A percentile compares a stretch with the other conserved stretches of the same genome.
Evolutionary conservation across 352 stramenopile species (phyloP).

Genomic region (Pythium vanterpoolii): DNA sequence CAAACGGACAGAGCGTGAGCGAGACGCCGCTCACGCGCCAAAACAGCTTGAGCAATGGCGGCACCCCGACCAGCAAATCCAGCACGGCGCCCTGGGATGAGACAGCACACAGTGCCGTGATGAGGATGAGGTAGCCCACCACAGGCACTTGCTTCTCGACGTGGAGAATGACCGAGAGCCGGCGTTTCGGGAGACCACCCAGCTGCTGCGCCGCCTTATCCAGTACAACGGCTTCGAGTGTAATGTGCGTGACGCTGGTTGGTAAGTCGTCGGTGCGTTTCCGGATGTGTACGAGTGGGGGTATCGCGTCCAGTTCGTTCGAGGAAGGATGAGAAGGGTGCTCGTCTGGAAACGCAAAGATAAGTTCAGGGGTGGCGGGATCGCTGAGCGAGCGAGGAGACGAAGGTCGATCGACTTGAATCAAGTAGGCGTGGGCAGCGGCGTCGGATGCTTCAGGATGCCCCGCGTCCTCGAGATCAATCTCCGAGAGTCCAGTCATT

Average conservation of each 20-base stretch:
- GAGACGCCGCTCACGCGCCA: slow-evolving; percentile 49
- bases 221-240: slow-evolving; percentile 33
- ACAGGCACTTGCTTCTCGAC: slow-evolving; percentile 46
- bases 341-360: slow-evolving; percentile 37
- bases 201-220: neutral
- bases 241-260: slow-evolving; percentile 34
- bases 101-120: slow-evolving; percentile 35
- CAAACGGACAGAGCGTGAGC: slow-evolving; percentile 32
- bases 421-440: slow-evolving; percentile 18
- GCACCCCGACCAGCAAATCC: slow-evolving; percentile 35
- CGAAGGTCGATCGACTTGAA: slow-evolving; percentile 13
- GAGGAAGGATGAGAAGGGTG: neutral
- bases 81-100: slow-evolving; percentile 47
- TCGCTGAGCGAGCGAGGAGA: neutral
- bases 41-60: slow-evolving; percentile 50
- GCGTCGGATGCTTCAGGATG: neutral
- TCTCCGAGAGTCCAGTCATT: slow-evolving; percentile 23
- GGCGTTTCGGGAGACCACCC: neutral
- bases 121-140: slow-evolving; percentile 41
- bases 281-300: neutral
- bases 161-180: slow-evolving; percentile 34
- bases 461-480: slow-evolving; percentile 11
- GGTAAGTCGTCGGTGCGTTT: slow-evolving; percentile 21
- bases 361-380: slow-evolving; percentile 15
- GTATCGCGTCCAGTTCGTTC: neutral